Percentiles rank a stretch among this genome's conserved stretches.
Conservation (phyloP, 129 eudicot species). For the Chrysanthemum lavandulifolium region DNA sequence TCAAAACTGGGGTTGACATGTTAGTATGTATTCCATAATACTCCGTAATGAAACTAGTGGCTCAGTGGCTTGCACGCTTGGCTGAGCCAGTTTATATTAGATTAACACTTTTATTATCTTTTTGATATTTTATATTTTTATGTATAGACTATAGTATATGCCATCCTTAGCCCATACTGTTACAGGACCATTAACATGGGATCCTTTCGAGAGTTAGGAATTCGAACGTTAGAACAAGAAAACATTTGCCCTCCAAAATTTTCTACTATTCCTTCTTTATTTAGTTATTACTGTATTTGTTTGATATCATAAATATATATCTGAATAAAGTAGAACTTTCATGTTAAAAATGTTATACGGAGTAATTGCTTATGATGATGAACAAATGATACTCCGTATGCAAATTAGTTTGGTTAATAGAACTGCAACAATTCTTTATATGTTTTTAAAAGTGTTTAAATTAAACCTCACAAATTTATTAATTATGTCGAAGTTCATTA, state of each 20-base stretch:
- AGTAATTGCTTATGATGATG: no score
- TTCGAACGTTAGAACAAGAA: conserved; percentile 33
- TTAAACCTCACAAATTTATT: no score
- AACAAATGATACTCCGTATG: no score
- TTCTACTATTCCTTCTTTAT: not conserved
- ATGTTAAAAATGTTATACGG: no score
- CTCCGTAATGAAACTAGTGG: not conserved
- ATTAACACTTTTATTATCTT: not conserved
- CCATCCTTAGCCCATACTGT: conserved; percentile 35
- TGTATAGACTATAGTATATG: conserved; percentile 6
- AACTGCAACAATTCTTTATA: no score
- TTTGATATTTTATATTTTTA: conserved; percentile 7
- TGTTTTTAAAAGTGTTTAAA: no score
- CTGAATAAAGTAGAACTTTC: no score
- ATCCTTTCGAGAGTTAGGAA: conserved; percentile 16
- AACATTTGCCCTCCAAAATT: conserved; percentile 28
- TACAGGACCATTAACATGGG: conserved; percentile 24
- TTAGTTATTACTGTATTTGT: no score
- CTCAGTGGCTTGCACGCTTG: conserved; percentile 1
- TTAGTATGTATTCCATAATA: no score
- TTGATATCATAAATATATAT: no score
- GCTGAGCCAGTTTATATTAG: conserved; percentile 10
- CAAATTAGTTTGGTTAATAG: no score
- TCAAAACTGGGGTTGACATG: conserved; percentile 9
- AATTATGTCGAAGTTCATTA: no score